Base-by-base conservation (phyloP, 495 filamentous ascomycete genomes). In the Tirmania nivea region DNA sequence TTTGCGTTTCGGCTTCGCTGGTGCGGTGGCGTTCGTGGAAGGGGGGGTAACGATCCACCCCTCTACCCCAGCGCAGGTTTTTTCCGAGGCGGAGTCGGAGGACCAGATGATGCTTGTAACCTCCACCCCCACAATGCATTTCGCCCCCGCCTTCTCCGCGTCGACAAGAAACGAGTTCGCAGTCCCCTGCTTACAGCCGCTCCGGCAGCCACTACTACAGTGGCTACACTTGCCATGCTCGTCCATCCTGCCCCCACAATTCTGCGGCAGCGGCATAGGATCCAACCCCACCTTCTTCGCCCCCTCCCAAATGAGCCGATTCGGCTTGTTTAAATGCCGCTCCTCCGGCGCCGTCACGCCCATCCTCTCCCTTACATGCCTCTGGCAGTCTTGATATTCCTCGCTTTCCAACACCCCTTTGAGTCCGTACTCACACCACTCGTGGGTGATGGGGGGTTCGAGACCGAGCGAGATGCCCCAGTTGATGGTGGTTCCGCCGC, bases 151-250 rank as follows among this genome's bases (percentile, higher is more conserved):
- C 51, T 71, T 73, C 1, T 74, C 78, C 4, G 88, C 87, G 64
- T 88, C 85, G 0, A 79, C 80, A 20, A 94, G 70, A 71, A 79
- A 94, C 2, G 77, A 75, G 35, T 82, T 77, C 0, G 75, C 78
- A 0, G 87, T 84, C 0, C 84, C 55, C 10, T 58, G 48, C 60
- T 93, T 93, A 56, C 78, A 76, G 17, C 70, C 74, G 0, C 72
- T 69, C 6, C 76, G 74, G 61, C 88, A 95, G 9, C 88, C 88
- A 54, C 82, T 61, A 6, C 75, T 75, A 65, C 88, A 95, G 60
- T 84, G 77, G 2, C 87, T 85, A 60, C 82, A 86, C 25, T 31
- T 31, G 4, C 3, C 25, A 31, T 31, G 25, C 56, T 82, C 75
- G 60, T 94, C 87, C 48, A 73, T 69, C 1, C 72, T 69, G 1